Base-by-base conservation (phyloP, 139 green algal species). In the Volvox africanus region DNA sequence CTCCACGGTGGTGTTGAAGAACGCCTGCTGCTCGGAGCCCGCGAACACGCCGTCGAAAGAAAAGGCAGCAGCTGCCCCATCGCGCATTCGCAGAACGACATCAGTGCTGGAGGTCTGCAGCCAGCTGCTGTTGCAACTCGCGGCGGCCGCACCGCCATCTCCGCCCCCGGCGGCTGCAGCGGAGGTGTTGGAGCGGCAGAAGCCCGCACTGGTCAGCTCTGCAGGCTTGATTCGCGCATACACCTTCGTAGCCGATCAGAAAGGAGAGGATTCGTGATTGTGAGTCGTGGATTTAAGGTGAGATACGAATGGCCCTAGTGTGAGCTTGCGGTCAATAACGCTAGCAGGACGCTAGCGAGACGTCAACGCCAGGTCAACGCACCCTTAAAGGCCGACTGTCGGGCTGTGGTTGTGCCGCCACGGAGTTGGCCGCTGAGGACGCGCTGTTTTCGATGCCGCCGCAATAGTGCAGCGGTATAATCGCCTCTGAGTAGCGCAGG, bases 401-500 rank as follows among this genome's bases (percentile, higher is more conserved):
- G 44, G 5, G 44, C 44, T 73, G 65, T 12, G 21, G 14, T 35
- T 36, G 22, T 35, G 33, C 79, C 21, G 13, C 37, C 16, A 24
- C 37, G 28, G 35, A 61, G 65, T 26, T 11, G 1, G 79, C 79
- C 44, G 79, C 37, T 5, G 22, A 18, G 21, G 22, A n/a, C 21
- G 17, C 26, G 24, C 22, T 35, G 3, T n/a, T 50, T 26, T 55
- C 55, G 22, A 21, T 33, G 76, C 61, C 61, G 22, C 9, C 35
- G 19, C 6, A 77, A 2, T 26, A 69, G 14, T 89, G 69, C 17
- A 89, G 36, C 0, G 85, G 85, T 24, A 89, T 33, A 5, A 89
- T 36, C 68, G 44, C 85, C 37, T 89, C 85, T 0, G 44, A 75
- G 37, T 89, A 89, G 6, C 85, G 69, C 18, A 89, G 85, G 1